A percentile compares a stretch with the other conserved stretches of the same genome.
phyloP scores from a whole-genome alignment of 441 rosid species.

The Raphanus hybrid region DNA sequence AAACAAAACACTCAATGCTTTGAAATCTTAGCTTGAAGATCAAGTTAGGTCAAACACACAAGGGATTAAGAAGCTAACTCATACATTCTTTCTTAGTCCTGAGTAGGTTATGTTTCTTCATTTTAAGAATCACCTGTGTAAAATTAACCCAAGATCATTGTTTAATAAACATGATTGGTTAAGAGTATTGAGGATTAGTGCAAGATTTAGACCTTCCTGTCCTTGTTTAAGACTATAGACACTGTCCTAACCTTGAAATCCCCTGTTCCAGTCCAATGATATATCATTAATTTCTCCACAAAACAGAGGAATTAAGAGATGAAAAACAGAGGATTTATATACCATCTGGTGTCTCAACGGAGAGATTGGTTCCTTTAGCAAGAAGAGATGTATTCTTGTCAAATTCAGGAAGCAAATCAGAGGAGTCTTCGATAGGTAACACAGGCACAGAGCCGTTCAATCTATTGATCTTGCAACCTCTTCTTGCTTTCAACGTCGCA shows the following conservation, averaged over 20 bases:
- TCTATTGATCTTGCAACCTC: constrained; percentile 62
- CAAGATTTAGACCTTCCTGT: constrained; percentile 61
- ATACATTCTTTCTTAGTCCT: constrained; percentile 74
- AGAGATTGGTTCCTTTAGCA: constrained; percentile 67
- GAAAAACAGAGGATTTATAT: constrained; percentile 32
- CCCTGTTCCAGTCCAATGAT: constrained; percentile 52
- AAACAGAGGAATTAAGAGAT: constrained; percentile 21
- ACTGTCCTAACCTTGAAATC: constrained; percentile 67
- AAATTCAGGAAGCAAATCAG: constrained; percentile 57
- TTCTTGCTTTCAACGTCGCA: constrained; percentile 76
- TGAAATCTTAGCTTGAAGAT: neutral
- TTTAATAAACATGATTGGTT: constrained; percentile 4
- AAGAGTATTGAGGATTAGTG: constrained; percentile 8
- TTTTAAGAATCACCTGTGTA: constrained; percentile 71
- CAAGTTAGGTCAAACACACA: neutral
- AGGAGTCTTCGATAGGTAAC: constrained; percentile 66
- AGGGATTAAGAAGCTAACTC: constrained; percentile 25
- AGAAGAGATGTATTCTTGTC: constrained; percentile 61
- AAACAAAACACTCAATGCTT: neutral
- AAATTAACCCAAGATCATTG: neutral
- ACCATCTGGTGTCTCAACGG: constrained; percentile 83
- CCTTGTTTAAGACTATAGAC: constrained; percentile 55
- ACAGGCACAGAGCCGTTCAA: constrained; percentile 60
- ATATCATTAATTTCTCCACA: constrained; percentile 2
- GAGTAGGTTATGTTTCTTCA: constrained; percentile 64